These are phyloP conservation scores for Parietichytrium sp. DNA, from an alignment of 108 stramenopile species.

Conservation along the genomic window DNA sequence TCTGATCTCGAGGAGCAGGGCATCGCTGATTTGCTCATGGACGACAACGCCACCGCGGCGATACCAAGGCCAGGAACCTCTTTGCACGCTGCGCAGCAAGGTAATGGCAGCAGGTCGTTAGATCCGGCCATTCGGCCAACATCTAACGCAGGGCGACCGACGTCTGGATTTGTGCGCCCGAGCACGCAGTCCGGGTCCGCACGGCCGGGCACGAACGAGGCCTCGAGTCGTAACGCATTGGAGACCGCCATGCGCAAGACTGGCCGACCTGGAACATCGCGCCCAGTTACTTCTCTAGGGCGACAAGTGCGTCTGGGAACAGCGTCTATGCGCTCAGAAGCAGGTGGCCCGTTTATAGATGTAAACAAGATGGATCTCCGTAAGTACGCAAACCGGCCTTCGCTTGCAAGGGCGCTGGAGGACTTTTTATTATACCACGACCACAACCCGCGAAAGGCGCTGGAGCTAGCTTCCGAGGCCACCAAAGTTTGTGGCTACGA, in stretches of 20 bases:
- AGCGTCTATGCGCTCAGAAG: slow-evolving; percentile 48
- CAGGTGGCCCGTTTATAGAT: slow-evolving; percentile 55
- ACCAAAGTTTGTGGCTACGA: slow-evolving; percentile 42
- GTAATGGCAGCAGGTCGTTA: not conserved
- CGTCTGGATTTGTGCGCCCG: slow-evolving; percentile 59
- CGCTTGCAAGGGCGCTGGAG: slow-evolving; percentile 53
- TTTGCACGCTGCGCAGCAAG: slow-evolving; percentile 45
- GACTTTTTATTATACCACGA: slow-evolving; percentile 64
- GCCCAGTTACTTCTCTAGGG: slow-evolving; percentile 61
- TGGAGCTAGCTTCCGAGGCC: slow-evolving; percentile 60
- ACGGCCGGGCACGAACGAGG: slow-evolving; percentile 44
- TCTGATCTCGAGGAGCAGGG: slow-evolving; percentile 68
- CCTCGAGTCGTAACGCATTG: not conserved
- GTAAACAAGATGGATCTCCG: slow-evolving; percentile 55
- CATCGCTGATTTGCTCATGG: slow-evolving; percentile 61
- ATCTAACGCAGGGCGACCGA: slow-evolving; percentile 55
- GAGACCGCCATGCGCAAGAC: slow-evolving; percentile 49
- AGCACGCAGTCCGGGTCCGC: slow-evolving; percentile 30
- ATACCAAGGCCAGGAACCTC: slow-evolving; percentile 64
- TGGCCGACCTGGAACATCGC: slow-evolving; percentile 48
- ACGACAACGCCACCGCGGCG: slow-evolving; percentile 60
- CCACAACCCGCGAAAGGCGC: slow-evolving; percentile 62
- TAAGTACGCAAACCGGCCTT: slow-evolving; percentile 52
- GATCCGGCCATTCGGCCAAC: slow-evolving; percentile 45
- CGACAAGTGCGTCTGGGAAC: slow-evolving; percentile 60